phyloP scores from a whole-genome alignment of 495 filamentous ascomycete genomes.

The Oidiodendron maius region DNA sequence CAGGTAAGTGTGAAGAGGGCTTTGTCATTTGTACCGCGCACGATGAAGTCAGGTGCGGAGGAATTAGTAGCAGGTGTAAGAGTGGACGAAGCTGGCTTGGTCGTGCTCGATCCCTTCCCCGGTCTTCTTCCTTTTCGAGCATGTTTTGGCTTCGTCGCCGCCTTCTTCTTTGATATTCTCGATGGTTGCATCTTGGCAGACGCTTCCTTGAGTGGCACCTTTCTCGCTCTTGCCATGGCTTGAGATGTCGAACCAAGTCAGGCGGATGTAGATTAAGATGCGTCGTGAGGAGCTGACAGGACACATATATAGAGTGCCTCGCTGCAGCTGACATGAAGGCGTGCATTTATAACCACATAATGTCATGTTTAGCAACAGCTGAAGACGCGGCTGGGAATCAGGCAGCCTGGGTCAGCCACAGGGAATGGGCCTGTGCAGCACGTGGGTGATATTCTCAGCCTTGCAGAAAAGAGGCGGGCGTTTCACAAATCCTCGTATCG shows the following conservation, averaged over 20 bases:
- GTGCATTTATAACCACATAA: background rate
- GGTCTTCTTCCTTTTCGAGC: constrained; percentile 3
- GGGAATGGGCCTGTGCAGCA: background rate
- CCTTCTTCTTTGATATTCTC: constrained; percentile 8
- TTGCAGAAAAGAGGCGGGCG: too few relatives aligned
- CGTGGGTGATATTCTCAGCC: too few relatives aligned
- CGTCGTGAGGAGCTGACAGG: background rate
- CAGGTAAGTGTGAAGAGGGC: constrained; percentile 13
- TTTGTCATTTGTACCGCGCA: constrained; percentile 9
- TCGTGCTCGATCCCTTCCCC: constrained; percentile 3
- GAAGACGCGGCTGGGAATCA: background rate
- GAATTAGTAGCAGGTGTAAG: constrained; percentile 8
- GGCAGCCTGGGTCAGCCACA: background rate
- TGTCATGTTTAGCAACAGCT: background rate
- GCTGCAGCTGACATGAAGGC: background rate
- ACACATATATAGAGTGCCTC: background rate
- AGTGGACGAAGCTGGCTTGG: background rate
- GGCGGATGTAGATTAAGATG: background rate
- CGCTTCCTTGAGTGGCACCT: background rate
- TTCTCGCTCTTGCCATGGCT: constrained; percentile 8
- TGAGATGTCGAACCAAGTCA: constrained; percentile 2
- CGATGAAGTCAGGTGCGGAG: constrained; percentile 12
- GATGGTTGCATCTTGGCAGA: background rate
- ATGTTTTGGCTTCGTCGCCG: too few relatives aligned
- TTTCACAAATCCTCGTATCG: too few relatives aligned